Conservation (phyloP, 352 stramenopile genomes). For the Globisporangium spinosum region DNA sequence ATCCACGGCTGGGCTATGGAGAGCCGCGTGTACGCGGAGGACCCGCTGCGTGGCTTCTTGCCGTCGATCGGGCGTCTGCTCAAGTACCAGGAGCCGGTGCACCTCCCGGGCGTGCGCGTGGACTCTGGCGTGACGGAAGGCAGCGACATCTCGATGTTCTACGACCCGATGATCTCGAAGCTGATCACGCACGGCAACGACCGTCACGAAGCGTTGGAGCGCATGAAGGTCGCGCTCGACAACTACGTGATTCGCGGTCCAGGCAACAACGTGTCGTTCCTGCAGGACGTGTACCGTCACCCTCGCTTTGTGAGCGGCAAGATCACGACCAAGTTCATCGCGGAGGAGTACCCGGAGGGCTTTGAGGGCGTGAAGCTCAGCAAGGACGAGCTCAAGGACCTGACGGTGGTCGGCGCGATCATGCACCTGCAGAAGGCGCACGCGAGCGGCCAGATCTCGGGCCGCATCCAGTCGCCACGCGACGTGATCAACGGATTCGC, state of each 20-base stretch:
- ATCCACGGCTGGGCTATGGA: conserved; percentile 89
- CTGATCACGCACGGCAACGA: neutral
- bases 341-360: conserved; percentile 93
- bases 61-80: conserved; percentile 94
- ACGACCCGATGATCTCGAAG: neutral
- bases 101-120: conserved; percentile 74
- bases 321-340: conserved; percentile 98
- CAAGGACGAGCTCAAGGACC: conserved; percentile 54
- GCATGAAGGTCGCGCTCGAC: conserved; percentile 89
- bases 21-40: conserved; percentile 95
- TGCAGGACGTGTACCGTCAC: conserved; percentile 91
- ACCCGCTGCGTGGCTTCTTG: conserved; percentile 93
- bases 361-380: conserved; percentile 85
- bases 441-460: conserved; percentile 30
- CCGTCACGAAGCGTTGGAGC: conserved; percentile 64
- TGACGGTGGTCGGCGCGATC: conserved; percentile 68
- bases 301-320: conserved; percentile 88
- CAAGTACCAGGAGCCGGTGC: conserved; percentile 88
- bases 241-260: conserved; percentile 94
- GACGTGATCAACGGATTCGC: conserved; percentile 13
- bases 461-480: conserved; percentile 22
- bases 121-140: conserved; percentile 92
- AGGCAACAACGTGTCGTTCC: conserved; percentile 93
- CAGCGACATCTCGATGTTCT: conserved; percentile 62
- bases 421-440: conserved; percentile 62